These are phyloP conservation scores for Balamuthia mandrillaris DNA, from an alignment of 208 protist genomes.

Conservation along the genomic window DNA sequence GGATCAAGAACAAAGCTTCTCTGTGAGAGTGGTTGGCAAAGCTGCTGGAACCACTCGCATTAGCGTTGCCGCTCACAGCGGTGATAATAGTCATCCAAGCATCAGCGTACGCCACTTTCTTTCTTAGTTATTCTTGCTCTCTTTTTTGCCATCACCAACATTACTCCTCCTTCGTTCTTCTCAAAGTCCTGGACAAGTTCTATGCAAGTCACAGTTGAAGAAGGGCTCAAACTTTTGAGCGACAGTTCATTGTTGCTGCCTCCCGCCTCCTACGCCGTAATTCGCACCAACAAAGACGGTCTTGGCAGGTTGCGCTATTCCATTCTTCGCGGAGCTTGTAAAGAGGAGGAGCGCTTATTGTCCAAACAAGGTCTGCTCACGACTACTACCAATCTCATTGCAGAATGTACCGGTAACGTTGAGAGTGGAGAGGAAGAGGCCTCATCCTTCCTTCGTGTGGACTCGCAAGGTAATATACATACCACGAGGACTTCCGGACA, in stretches of 20 bases:
- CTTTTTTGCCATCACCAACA: too few relatives aligned
- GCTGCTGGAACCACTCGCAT: constrained; percentile 10
- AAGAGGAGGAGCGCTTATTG: background rate
- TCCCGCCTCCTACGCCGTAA: background rate
- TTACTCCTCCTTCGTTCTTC: too few relatives aligned
- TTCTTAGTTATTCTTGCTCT: background rate
- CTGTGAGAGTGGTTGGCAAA: constrained; percentile 3
- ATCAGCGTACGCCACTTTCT: background rate
- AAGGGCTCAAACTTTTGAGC: constrained; percentile 29
- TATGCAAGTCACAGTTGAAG: background rate
- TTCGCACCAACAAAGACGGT: constrained; percentile 39
- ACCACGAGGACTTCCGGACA: too few relatives aligned
- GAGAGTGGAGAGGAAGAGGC: too few relatives aligned
- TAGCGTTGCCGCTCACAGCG: constrained; percentile 10
- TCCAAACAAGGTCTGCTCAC: too few relatives aligned
- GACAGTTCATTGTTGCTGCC: constrained; percentile 10
- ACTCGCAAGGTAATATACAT: too few relatives aligned
- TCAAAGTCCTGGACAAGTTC: constrained; percentile 1
- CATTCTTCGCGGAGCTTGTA: background rate
- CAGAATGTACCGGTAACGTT: too few relatives aligned
- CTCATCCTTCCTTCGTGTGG: too few relatives aligned
- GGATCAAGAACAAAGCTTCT: constrained; percentile 36
- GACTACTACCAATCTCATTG: too few relatives aligned
- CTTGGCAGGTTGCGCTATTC: background rate
- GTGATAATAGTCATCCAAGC: background rate